Evolutionary conservation across 208 protist genomes (phyloP), one percentile per base, ranked within the genome.

Genomic region (Acanthamoeba sp.): DNA sequence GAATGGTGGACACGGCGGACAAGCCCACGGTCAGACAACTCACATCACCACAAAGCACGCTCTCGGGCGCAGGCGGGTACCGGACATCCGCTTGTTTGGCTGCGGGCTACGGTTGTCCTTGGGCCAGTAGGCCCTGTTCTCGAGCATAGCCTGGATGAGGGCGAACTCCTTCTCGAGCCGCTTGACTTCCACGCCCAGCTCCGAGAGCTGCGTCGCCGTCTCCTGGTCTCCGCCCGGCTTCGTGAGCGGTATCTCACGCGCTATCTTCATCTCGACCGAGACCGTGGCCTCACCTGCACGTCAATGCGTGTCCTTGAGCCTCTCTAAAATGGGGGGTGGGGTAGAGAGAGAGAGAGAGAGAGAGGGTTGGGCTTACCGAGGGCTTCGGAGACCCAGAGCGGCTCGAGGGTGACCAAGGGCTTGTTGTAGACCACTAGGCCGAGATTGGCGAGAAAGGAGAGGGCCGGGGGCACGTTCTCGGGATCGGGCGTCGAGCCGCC

Each of bases 101-200:
- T 24, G 24, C 7, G 45, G 5, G 76, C 76, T n/a, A 20, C 9
- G 76, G 38, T 85, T n/a, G 9, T 85, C 76, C 76, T 85, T 85
- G 76, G 76, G 76, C 76, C 76, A 85, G 27, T 85, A 38, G 42
- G 45, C 76, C 76, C 36, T 85, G 42, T 85, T 85, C 27, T 85
- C 45, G 76, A 85, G 76, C 14, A 85, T 40, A 6, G 45, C 27
- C 12, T 59, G 42, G 38, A 85, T 52, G 27, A 85, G 45, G 24
- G 45, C 32, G 18, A 85, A 85, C n/a, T 85, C 76, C 45, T 85
- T 85, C 22, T 85, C 76, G 7, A 85, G 24, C 7, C 38, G 76
- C 27, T 34, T 7, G 9, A 57, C 76, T 27, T 85, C 76, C 45
- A 38, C 45, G 38, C 45, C n/a, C 45, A 85, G 45, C 1, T 29